phyloP scores from a whole-genome alignment of 148 eudicot species.

The Silene uniflora region DNA sequence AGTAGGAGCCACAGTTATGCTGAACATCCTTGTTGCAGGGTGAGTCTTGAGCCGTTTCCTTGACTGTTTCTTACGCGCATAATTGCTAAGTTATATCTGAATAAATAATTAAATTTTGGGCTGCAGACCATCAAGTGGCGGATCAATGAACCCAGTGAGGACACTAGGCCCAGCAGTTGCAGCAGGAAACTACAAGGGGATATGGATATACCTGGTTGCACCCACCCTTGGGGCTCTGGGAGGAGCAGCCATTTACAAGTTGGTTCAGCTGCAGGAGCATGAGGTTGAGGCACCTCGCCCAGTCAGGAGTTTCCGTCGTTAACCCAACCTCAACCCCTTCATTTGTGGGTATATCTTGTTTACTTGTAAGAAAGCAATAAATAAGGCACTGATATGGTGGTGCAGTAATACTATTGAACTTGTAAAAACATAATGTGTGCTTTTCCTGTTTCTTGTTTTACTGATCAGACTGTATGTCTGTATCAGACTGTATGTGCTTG shows the following conservation, averaged over 20 bases:
- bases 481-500: background rate
- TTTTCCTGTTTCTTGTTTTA: background rate
- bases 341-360: background rate
- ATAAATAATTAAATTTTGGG: background rate
- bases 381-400: conserved; percentile 8
- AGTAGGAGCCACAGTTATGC: conserved; percentile 95
- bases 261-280: conserved; percentile 66
- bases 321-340: conserved; percentile 9
- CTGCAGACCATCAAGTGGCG: conserved; percentile 83
- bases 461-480: background rate
- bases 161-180: conserved; percentile 94
- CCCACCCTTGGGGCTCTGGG: conserved; percentile 81
- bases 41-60: conserved; percentile 33
- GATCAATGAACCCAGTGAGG: conserved; percentile 90
- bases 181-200: conserved; percentile 72
- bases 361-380: background rate
- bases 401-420: conserved; percentile 6
- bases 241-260: conserved; percentile 77
- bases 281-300: conserved; percentile 63
- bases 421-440: conserved; percentile 10
- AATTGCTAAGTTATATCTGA: background rate
- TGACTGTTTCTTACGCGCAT: background rate
- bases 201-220: conserved; percentile 88
- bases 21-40: conserved; percentile 93
- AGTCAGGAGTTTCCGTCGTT: conserved; percentile 85